Evolutionary conservation across 1,139 yeast species (phyloP), one percentile per base, ranked within the genome.

Genomic region (Geotrichum cucujoidarum): DNA sequence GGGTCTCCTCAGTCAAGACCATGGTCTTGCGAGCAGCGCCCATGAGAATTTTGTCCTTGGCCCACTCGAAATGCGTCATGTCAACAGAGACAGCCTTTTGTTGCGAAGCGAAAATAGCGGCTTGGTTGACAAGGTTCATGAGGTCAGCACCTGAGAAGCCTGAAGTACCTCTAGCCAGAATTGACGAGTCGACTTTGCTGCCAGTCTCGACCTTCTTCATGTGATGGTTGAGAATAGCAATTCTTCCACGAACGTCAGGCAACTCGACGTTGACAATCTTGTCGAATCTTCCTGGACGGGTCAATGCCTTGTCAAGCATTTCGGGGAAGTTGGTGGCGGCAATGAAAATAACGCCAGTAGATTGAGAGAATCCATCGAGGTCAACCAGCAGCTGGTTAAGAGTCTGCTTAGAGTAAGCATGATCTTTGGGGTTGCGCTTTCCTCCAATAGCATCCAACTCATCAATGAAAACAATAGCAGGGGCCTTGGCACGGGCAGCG

Each of bases 291-390:
- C 99, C 98, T 6, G 99, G 99, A 70, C 99, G 83, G 0, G 97
- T 90, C 59, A 94, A 76, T 1, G 99, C 99, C 67, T 90, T 89
- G 69, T 92, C 99, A 53, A 92, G 76, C 52, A 95, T 80, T 67
- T 94, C 97, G 10, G 98, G 98, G 75, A 92, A 92, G 71, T 92
- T 92, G 5, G 99, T 92, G 4, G 98, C 98, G 58, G 97, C 98
- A 62, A 92, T 90, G 64, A 92, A 88, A 55, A 94, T 89, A 50
- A 94, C 89, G 29, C 97, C 97, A 51, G 84, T 81, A 33, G 94
- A 77, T 68, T 89, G 97, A 18, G 95, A 83, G 63, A 92, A 92
- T 7, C 99, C 99, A 66, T 92, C 99, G 56, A 92, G 77, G 65
- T 92, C 98, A 52, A 94, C 98, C 60, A 92, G 77, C 57, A 92